phyloP scores from a whole-genome alignment of 805 yeast genomes.

The Metschnikowia kofuensis region DNA sequence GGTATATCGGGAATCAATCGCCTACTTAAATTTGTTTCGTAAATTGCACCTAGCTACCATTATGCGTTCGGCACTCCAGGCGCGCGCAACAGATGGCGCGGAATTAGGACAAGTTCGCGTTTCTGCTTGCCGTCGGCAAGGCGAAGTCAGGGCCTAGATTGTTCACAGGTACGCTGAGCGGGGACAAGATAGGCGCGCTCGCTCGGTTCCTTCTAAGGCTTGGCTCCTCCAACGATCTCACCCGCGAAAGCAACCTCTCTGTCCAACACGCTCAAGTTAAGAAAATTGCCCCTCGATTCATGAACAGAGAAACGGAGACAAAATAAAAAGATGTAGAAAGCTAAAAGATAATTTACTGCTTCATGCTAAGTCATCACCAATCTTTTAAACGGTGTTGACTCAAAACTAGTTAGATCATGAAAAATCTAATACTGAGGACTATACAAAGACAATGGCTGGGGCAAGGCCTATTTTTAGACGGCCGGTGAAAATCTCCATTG shows the following conservation, averaged over 20 bases:
- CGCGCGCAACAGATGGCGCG: slow-evolving; percentile 2
- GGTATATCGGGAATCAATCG: neutral
- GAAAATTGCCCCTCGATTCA: no score
- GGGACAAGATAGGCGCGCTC: neutral
- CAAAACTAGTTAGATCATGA: neutral
- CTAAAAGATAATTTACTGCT: no score
- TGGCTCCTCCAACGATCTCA: neutral
- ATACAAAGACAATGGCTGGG: neutral
- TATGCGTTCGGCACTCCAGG: neutral
- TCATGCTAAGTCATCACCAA: no score
- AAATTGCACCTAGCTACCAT: neutral
- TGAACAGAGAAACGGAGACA: no score
- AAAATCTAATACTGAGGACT: neutral
- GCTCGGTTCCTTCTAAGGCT: neutral
- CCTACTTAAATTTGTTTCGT: neutral
- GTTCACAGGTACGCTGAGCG: neutral
- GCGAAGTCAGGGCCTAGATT: neutral
- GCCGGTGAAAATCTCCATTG: neutral
- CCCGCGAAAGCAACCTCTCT: neutral
- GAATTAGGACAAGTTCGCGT: neutral
- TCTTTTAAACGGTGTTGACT: neutral
- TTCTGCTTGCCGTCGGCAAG: neutral
- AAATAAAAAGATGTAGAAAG: no score
- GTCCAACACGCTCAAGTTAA: neutral
- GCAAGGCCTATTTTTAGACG: neutral